Percentiles rank a stretch among this genome's conserved stretches.
Conservation (phyloP, 164 flowering plant species). For the Magnolia kwangsiensis region DNA sequence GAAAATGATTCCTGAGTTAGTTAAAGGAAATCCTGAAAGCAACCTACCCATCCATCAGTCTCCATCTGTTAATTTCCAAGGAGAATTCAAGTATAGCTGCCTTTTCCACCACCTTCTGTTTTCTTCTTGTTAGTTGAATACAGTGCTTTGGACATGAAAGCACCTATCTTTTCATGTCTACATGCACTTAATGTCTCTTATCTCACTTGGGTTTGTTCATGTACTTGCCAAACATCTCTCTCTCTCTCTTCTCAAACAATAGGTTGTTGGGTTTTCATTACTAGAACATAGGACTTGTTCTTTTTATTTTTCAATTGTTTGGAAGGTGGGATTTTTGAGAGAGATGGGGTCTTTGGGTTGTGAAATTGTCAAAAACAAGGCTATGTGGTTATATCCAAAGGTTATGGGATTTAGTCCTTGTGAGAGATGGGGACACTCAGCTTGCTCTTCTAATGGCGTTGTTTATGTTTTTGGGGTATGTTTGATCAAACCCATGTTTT, state of each 20-base stretch:
- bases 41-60: no score
- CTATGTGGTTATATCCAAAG: slow-evolving; percentile 40
- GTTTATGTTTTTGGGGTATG: slow-evolving; percentile 83
- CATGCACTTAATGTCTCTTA: slow-evolving; percentile 63
- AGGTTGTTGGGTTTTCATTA: not conserved
- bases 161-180: slow-evolving; percentile 97
- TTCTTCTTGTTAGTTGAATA: slow-evolving; percentile 60
- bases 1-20: no score
- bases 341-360: slow-evolving; percentile 29
- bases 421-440: slow-evolving; percentile 98
- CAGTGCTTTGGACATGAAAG: slow-evolving; percentile 82
- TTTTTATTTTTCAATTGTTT: slow-evolving; percentile 2
- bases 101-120: no score
- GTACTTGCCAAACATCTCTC: slow-evolving; percentile 39
- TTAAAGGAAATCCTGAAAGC: no score
- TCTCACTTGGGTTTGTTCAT: slow-evolving; percentile 55
- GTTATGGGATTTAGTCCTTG: slow-evolving; percentile 65
- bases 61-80: no score
- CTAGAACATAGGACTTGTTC: slow-evolving; percentile 1
- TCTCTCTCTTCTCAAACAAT: slow-evolving; percentile 12
- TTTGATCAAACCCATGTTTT: not conserved
- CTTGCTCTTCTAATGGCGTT: slow-evolving; percentile 62
- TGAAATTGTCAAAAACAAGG: slow-evolving; percentile 43
- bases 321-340: slow-evolving; percentile 9
- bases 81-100: no score